Evolutionary conservation across 2,329 filamentous ascomycete genomes (phyloP).

Genomic region (Diaporthe humulicola): DNA sequence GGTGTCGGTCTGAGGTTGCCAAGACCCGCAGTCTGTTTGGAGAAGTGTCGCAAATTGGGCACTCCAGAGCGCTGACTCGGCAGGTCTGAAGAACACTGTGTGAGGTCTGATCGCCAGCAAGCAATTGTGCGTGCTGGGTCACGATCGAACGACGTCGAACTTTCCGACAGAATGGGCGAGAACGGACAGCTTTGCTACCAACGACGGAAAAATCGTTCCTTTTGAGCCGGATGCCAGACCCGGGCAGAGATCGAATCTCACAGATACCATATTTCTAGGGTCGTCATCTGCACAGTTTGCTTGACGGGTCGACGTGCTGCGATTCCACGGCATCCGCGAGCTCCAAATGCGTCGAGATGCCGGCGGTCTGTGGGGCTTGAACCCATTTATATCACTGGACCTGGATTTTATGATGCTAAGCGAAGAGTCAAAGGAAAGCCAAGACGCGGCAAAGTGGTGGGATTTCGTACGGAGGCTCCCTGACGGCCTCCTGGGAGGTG

Average conservation of each 20-base stretch:
- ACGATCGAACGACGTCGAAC: conserved; percentile 17
- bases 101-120: conserved; percentile 30
- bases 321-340: conserved; percentile 9
- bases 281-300: background rate
- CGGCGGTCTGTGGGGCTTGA: conserved; percentile 34
- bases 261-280: background rate
- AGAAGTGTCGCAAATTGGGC: conserved; percentile 35
- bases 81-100: conserved; percentile 27
- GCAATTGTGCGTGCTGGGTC: background rate
- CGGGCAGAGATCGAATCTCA: no score
- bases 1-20: conserved; percentile 20
- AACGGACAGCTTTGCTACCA: conserved; percentile 2
- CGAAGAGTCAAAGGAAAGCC: conserved; percentile 33
- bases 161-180: background rate
- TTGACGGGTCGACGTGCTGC: background rate
- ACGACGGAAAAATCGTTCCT: background rate
- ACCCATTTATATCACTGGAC: conserved; percentile 36
- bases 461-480: conserved; percentile 5
- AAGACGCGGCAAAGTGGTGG: conserved; percentile 17
- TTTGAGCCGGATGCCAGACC: background rate
- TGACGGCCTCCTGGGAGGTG: conserved; percentile 33
- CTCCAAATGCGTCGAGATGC: background rate
- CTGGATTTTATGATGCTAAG: conserved; percentile 23
- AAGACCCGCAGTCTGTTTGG: conserved; percentile 25
- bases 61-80: conserved; percentile 31